Evolutionary conservation across 2,329 filamentous ascomycete species (phyloP).

Genomic region (Cercospora canescens): DNA sequence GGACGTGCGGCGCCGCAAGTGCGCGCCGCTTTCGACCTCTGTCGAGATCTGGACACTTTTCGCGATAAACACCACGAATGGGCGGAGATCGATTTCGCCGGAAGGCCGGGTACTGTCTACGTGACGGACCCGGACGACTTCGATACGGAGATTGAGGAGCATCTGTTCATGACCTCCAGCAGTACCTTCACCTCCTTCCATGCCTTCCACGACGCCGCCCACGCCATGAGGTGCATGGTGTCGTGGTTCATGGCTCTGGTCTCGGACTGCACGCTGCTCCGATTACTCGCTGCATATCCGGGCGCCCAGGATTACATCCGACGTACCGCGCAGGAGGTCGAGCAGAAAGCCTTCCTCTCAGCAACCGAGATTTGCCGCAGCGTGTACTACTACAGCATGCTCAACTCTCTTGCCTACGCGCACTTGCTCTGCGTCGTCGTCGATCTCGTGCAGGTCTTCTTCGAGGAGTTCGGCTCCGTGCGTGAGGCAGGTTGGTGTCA

Average conservation of each 20-base stretch:
- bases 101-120: constrained; percentile 3
- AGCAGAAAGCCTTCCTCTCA: constrained; percentile 34
- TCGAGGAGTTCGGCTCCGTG: constrained; percentile 9
- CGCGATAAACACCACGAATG: constrained; percentile 13
- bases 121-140: constrained; percentile 12
- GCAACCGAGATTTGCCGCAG: constrained; percentile 15
- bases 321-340: constrained; percentile 18
- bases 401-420: constrained; percentile 12
- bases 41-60: constrained; percentile 3
- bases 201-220: constrained; percentile 11
- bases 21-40: not conserved
- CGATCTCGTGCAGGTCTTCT: constrained; percentile 12
- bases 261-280: constrained; percentile 14
- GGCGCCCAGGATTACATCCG: not conserved
- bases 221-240: constrained; percentile 8
- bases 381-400: constrained; percentile 16
- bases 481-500: constrained; percentile 19
- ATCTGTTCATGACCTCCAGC: constrained; percentile 17
- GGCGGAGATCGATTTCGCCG: constrained; percentile 13
- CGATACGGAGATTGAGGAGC: constrained; percentile 18
- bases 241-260: constrained; percentile 15
- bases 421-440: constrained; percentile 16
- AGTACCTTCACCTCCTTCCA: constrained; percentile 17
- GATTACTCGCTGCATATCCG: constrained; percentile 10
- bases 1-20: constrained; percentile 1